Base-by-base conservation (phyloP, 805 yeast genomes). In the Isabelozyma pseudorhagii region DNA sequence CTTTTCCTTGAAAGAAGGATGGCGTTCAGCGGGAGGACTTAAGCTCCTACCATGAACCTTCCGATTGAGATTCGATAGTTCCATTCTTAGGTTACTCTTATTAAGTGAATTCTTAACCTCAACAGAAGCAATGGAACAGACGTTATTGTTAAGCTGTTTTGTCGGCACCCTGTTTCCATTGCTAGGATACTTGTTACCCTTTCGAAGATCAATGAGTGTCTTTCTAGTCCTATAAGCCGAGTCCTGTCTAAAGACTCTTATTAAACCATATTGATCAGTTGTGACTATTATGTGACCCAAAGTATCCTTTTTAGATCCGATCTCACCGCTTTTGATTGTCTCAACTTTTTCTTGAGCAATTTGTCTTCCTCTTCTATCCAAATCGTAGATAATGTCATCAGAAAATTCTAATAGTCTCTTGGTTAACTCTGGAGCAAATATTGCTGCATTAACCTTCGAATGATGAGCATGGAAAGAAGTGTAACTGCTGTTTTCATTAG, bases 191-290 rank as follows among this genome's bases (percentile, higher is more conserved):
- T 21, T 38, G 17, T 28, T 13, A 39, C 21, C 7, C 28, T 40
- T 39, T 3, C 38, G 31, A 44, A 34, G 36, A 18, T 52, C 52
- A 8, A 60, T 34, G 31, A 63, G 51, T 8, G 50, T 29, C 36
- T 68, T 71, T 15, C 79, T 52, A 31, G 64, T 54, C 15, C 54
- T 53, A 46, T 80, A 73, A 0, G 94, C 86, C 47, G 85, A 75
- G 63, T 91, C 97, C 50, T 89, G 85, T 60, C 97, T 75, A 63
- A 87, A 88, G 0, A 91, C 87, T 42, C 94, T 68, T 29, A 91
- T 87, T 2, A 77, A 56, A 0, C 97, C 97, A 18, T 72, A 67
- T 49, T 80, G 80, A 65, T 91, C 97, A 0, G 93, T 82, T 0
- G 94, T 84, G 2, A 91, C 84, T 13, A 90, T 80, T 42, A 90